Evolutionary conservation across 805 yeast genomes (phyloP).

Genomic region (Blastobotrys parvus): DNA sequence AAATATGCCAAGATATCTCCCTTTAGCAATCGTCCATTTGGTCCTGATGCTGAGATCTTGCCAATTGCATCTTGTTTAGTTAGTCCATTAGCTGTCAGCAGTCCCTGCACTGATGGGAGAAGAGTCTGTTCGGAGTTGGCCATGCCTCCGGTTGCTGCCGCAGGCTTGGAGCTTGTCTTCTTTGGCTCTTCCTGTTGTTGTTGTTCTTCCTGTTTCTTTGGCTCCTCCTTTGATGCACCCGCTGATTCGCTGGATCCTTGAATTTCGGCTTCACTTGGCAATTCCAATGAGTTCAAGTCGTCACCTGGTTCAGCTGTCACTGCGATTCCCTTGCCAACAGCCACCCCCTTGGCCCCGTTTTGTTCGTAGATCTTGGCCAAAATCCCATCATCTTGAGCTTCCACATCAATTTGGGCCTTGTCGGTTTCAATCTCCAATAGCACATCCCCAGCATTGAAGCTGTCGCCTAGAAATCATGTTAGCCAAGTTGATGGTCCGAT

Average conservation of each 20-base stretch:
- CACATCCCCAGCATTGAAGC: slow-evolving; percentile 81
- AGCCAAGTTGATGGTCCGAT: not conserved
- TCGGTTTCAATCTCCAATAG: slow-evolving; percentile 97
- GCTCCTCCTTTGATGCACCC: slow-evolving; percentile 10
- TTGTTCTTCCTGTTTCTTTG: slow-evolving; percentile 10
- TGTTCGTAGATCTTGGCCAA: slow-evolving; percentile 61
- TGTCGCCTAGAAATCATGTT: slow-evolving; percentile 38
- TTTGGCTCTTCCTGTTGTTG: slow-evolving; percentile 13
- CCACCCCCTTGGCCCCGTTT: slow-evolving; percentile 71
- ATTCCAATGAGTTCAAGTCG: slow-evolving; percentile 55
- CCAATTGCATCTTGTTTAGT: slow-evolving; percentile 60
- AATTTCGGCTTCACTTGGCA: slow-evolving; percentile 36
- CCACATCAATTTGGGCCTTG: slow-evolving; percentile 96
- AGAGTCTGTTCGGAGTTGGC: slow-evolving; percentile 65
- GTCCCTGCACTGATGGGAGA: slow-evolving; percentile 68
- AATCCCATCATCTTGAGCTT: slow-evolving; percentile 89
- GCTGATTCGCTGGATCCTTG: slow-evolving; percentile 11
- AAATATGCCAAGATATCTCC: slow-evolving; percentile 86
- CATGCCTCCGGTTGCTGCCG: slow-evolving; percentile 21
- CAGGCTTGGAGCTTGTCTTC: slow-evolving; percentile 3
- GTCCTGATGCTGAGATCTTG: slow-evolving; percentile 79
- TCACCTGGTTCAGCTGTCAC: slow-evolving; percentile 82
- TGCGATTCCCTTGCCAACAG: slow-evolving; percentile 89
- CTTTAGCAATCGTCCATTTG: slow-evolving; percentile 75
- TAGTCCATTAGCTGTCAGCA: slow-evolving; percentile 55